Evolutionary conservation across 1,284 basidiomycete genomes (phyloP).

Genomic region (Hypsizygus ulmarius): DNA sequence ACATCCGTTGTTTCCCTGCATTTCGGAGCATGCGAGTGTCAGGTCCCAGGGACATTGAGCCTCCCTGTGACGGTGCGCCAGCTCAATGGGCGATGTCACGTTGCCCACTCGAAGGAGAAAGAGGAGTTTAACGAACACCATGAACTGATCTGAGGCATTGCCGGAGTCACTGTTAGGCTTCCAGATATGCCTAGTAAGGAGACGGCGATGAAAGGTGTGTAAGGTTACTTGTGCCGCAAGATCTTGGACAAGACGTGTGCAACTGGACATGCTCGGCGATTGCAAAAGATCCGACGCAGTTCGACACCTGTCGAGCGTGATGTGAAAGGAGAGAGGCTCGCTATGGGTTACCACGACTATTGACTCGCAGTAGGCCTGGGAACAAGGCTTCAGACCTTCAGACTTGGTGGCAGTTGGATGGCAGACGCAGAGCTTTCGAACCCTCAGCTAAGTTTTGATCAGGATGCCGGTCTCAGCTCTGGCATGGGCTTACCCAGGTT

Average conservation of each 20-base stretch:
- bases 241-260: not conserved
- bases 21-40: no score
- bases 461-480: no score
- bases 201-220: no score
- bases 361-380: not conserved
- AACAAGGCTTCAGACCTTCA: not conserved
- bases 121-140: no score
- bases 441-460: not conserved
- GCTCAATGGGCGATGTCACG: no score
- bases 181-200: not conserved
- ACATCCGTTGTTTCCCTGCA: no score
- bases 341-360: not conserved
- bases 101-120: no score
- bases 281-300: not conserved
- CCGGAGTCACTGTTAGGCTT: not conserved
- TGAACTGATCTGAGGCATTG: not conserved
- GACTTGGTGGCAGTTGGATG: not conserved
- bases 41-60: no score
- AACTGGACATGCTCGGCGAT: not conserved
- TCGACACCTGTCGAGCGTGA: conserved; percentile 1
- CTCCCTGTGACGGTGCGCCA: no score
- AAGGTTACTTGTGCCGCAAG: not conserved
- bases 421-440: not conserved
- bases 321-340: not conserved
- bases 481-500: not conserved